Percentiles rank a stretch among this genome's conserved stretches.
Evolutionary conservation across 768 basidiomycete species (phyloP).

Genomic region (Lactarius quietus): DNA sequence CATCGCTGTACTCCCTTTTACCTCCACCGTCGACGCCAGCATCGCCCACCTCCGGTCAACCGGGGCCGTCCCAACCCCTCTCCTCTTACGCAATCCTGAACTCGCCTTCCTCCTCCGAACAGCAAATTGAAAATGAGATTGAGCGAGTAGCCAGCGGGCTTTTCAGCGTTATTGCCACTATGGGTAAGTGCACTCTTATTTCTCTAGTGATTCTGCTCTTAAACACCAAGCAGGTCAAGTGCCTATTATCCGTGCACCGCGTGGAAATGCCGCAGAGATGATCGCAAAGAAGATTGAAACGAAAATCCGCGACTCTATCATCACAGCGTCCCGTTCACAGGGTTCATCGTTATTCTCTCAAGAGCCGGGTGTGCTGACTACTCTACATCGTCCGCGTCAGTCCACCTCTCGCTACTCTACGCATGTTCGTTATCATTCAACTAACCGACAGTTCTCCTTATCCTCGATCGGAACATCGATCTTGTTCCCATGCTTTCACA

Average conservation of each 20-base stretch:
- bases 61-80: slow-evolving; percentile 35
- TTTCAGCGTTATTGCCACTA: slow-evolving; percentile 86
- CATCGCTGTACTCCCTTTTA: slow-evolving; percentile 87
- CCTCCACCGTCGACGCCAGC: slow-evolving; percentile 48
- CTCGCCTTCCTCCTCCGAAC: slow-evolving; percentile 84
- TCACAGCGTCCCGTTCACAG: slow-evolving; percentile 64
- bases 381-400: slow-evolving; percentile 82
- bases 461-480: slow-evolving; percentile 93
- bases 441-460: slow-evolving; percentile 69
- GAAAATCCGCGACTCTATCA: slow-evolving; percentile 82
- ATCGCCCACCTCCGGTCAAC: slow-evolving; percentile 35
- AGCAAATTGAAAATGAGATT: slow-evolving; percentile 89
- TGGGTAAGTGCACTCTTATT: slow-evolving; percentile 48
- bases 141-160: slow-evolving; percentile 88
- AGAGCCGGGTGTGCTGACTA: slow-evolving; percentile 80
- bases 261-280: slow-evolving; percentile 98
- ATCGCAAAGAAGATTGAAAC: slow-evolving; percentile 94
- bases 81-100: slow-evolving; percentile 87
- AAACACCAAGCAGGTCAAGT: slow-evolving; percentile 60
- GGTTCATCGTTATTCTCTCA: slow-evolving; percentile 66
- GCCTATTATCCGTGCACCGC: slow-evolving; percentile 90
- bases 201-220: neutral
- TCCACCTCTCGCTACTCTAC: slow-evolving; percentile 14
- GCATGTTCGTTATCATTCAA: slow-evolving; percentile 11
- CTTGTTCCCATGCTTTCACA: slow-evolving; percentile 91